Base-by-base conservation (phyloP, 2,329 filamentous ascomycete species). In the Fusarium xylarioides region DNA sequence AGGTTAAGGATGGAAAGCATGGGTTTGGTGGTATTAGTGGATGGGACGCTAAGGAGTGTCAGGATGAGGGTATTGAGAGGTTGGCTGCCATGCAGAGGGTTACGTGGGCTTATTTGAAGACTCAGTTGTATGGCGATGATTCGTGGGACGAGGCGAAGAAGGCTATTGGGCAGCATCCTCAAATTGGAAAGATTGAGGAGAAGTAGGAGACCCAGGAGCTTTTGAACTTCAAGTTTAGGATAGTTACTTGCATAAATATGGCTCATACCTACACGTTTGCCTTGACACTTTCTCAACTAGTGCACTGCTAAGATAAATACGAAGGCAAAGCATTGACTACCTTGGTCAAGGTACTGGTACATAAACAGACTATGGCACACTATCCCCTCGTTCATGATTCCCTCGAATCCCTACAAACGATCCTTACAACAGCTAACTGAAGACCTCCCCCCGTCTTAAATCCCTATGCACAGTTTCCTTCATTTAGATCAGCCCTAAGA, bases 11-110 rank as follows among this genome's bases (percentile, higher is more conserved):
- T 4, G 77, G 78, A 15, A 66, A 71, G 12, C 78, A 79, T 32
- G 75, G 75, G 0, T 78, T 79, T 32, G 78, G 78, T 5, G 78
- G 78, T 2, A 70, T 79, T 0, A 74, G 73, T 18, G 74, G 74
- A 4, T 79, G 77, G 77, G 74, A 79, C 26, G 77, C 77, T 1
- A 49, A 65, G 10, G 77, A 79, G 47, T 74, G 70, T 10, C 62
- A 70, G 19, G 77, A 79, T 11, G 77, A 79, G 34, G 70, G 66
- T 18, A 47, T 71, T 1, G 76, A 79, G 63, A 64, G 77, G 10
- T 54, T 79, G 37, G 75, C 69, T 0, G 49, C 67, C 0, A 71
- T 77, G 30, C 75, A 79, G 52, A 71, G 75, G 21, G 66, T 77
- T 9, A 77, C 72, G 1, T 78, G 66, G 77, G 70, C 78, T 0